Conservation (phyloP, 2,329 filamentous ascomycete genomes). For the Diaporthe humulicola region DNA sequence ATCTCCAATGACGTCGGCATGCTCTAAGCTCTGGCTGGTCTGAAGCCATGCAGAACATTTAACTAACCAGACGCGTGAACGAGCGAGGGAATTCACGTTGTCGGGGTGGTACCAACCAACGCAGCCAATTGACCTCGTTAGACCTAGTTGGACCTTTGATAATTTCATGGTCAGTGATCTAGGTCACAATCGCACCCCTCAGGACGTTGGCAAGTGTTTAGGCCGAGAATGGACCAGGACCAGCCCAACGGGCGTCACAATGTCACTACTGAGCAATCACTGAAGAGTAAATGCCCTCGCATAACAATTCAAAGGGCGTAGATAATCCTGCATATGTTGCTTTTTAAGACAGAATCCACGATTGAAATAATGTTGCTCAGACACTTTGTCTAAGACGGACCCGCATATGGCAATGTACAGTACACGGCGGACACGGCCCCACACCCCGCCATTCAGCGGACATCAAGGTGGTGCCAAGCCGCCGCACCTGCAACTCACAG, state of each 20-base stretch:
- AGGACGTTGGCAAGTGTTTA: background rate
- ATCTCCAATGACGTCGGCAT: conserved; percentile 28
- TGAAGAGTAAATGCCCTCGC: background rate
- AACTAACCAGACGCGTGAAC: background rate
- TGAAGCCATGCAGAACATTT: background rate
- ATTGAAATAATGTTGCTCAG: background rate
- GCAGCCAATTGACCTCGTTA: background rate
- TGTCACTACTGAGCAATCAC: background rate
- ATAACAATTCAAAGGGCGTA: background rate
- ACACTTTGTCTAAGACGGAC: background rate
- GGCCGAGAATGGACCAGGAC: background rate
- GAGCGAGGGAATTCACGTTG: background rate
- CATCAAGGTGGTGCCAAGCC: conserved; percentile 23
- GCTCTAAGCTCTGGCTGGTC: background rate
- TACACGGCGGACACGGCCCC: conserved; percentile 18
- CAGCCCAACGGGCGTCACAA: conserved; percentile 83
- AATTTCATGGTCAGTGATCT: background rate
- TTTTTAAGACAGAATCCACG: too few relatives aligned
- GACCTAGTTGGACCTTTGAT: background rate
- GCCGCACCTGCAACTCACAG: background rate
- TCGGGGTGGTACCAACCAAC: too few relatives aligned
- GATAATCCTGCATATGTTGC: background rate
- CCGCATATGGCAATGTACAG: background rate
- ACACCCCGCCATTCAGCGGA: conserved; percentile 29
- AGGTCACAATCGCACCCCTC: background rate